Base-by-base conservation (phyloP, 495 filamentous ascomycete genomes). In the Xylaria longipes region DNA sequence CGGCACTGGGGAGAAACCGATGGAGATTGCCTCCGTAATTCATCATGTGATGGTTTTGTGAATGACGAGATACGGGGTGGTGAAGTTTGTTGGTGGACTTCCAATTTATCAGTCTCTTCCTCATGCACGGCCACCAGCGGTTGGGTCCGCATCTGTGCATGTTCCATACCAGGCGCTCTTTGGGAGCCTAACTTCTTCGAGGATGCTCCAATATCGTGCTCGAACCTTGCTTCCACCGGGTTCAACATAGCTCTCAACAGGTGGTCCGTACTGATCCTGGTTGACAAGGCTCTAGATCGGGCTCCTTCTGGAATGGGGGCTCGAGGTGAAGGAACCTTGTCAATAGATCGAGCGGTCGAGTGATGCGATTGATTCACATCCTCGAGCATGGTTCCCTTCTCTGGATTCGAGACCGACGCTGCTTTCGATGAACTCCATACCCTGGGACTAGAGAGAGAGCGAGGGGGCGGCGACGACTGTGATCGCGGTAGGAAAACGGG, bases 371-470 rank as follows among this genome's bases (percentile, higher is more conserved):
- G 35, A 31, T 29, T 29, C 22, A 6, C 15, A 22, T 57, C 35
- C 25, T 25, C 43, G 25, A 15, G 4, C 20, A 22, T 11, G 60
- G 9, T 15, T 31, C 35, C 22, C 11, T 41, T 45, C 35, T 46
- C 52, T 22, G 43, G 15, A 27, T 17, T 37, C 5, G 67, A 58
- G n/a, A n/a, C 29, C 17, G 15, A 31, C 5, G 22, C 69, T 15
- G 52, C 50, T 63, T 70, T 72, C 43, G 69, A 75, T 17, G 73
- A 73, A 35, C 5, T 69, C 65, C 66, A 72, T 54, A 48, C 70
- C 45, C 39, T 29, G 15, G 33, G 65, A 45, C 37, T 7, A 2
- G 68, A 48, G 31, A 50, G 9, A 14, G 48, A 14, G 27, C 11
- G 37, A 39, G 33, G 25, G 6, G 60, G 22, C 12, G 45, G 39